Evolutionary conservation across 495 filamentous ascomycete genomes (phyloP), one percentile per base, ranked within the genome.

Genomic region (Penicillium parvum): DNA sequence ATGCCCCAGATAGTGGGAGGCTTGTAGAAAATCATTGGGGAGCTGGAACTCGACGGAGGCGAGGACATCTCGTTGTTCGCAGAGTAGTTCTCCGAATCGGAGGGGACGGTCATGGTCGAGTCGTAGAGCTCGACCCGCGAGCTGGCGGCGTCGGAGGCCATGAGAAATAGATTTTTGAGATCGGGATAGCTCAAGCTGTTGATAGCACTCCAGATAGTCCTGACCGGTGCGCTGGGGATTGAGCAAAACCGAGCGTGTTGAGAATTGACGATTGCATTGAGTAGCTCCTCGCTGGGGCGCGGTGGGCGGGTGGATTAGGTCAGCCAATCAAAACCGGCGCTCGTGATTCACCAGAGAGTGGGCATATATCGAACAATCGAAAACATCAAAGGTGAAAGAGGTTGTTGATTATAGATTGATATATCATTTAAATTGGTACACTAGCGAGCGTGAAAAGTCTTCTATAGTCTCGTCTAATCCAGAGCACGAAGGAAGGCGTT

Each of bases 1-100:
- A 99, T 58, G 20, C 85, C 78, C 85, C 86, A 91, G 22, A 91
- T 39, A 0, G 88, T 92, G 0, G 94, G 90, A 11, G 89, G 87
- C 22, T 82, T 78, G 75, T 97, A 99, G 22, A 97, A 75, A 20
- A 97, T 83, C 49, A 98, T 64, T 12, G 85, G 87, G 3, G 86
- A 81, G 34, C 81, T 82, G 2, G 82, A 81, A 1, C 80, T 81
- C 2, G 84, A 85, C 0, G 77, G 71, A 8, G 78, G 77, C 9
- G 77, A 69, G 4, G 81, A 79, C 29, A 73, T 57, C 28, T 85
- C 70, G 46, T 86, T 76, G 63, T 75, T 81, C 36, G 77, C 78
- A 11, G 84, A 86, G 61, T 94, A 96, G 65, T 87, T 89, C 66
- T 94, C 88, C 69, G 83, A 90, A 73, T 94, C 88, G 25, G 85